phyloP scores from a whole-genome alignment of 495 filamentous ascomycete species.

The Xanthoparmelia taractica region DNA sequence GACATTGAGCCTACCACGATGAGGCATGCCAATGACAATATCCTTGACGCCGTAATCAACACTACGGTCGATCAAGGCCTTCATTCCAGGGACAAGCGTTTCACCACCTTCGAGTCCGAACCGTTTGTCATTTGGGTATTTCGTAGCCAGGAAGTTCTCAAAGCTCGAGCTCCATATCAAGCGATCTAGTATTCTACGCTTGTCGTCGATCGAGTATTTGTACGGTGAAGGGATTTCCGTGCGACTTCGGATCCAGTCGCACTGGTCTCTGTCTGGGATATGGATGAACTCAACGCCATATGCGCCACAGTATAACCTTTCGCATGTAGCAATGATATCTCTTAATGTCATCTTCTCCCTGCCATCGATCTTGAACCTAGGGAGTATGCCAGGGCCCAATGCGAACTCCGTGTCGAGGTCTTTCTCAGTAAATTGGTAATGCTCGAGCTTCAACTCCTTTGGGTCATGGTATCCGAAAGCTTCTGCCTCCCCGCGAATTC shows the following conservation, averaged over 20 bases:
- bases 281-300: conserved; percentile 98
- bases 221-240: conserved; percentile 90
- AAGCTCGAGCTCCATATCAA: conserved; percentile 98
- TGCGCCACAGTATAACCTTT: conserved; percentile 91
- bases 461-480: conserved; percentile 82
- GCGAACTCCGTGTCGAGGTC: conserved; percentile 89
- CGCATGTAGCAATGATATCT: conserved; percentile 88
- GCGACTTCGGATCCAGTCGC: conserved; percentile 93
- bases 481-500: conserved; percentile 79
- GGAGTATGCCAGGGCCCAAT: conserved; percentile 90
- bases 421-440: conserved; percentile 91
- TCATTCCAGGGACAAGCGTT: conserved; percentile 95
- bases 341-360: conserved; percentile 93
- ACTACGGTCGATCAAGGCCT: conserved; percentile 94
- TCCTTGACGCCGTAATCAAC: conserved; percentile 98
- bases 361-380: conserved; percentile 77
- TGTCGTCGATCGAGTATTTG: conserved; percentile 93
- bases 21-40: conserved; percentile 98
- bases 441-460: conserved; percentile 83
- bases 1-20: conserved; percentile 96
- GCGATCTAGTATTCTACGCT: conserved; percentile 92
- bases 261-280: conserved; percentile 94
- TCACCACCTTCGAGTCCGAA: conserved; percentile 98
- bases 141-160: conserved; percentile 86
- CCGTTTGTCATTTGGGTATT: conserved; percentile 99